phyloP scores from a whole-genome alignment of 306 rosid genomes.

The Quercus engelmannii region DNA sequence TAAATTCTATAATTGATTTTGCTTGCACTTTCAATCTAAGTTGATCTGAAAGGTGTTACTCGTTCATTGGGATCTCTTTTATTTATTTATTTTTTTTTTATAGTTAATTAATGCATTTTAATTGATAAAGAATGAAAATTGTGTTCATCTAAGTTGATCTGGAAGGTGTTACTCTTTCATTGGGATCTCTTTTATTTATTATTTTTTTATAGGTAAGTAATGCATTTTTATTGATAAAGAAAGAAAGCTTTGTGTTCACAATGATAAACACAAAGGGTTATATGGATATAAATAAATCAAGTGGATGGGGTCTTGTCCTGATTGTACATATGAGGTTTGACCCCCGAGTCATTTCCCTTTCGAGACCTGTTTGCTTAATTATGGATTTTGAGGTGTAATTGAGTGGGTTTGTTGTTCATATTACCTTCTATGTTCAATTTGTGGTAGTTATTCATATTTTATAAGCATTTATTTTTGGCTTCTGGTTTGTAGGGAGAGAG shows the following conservation, averaged over 20 bases:
- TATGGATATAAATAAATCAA: too few species aligned
- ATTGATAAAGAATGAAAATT: too few species aligned
- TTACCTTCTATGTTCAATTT: neutral
- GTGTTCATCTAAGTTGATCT: too few species aligned
- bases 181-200: too few species aligned
- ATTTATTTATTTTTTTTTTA: too few species aligned
- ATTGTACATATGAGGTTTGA: neutral
- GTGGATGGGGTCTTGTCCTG: neutral
- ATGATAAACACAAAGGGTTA: too few species aligned
- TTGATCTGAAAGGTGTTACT: neutral
- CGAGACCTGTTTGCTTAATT: neutral
- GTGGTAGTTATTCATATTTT: slow-evolving; percentile 13
- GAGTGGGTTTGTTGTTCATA: neutral
- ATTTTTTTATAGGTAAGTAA: too few species aligned
- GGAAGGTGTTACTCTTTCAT: too few species aligned
- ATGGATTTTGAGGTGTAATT: neutral
- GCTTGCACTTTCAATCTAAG: neutral
- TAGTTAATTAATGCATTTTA: too few species aligned
- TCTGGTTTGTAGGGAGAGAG: slow-evolving; percentile 77
- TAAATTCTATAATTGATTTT: neutral
- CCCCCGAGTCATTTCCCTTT: neutral
- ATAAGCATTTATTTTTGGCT: slow-evolving; percentile 19
- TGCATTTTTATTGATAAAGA: too few species aligned
- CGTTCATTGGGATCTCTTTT: neutral
- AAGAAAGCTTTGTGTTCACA: too few species aligned